Conservation (phyloP, 768 basidiomycete genomes). For the Fistulinella prunicolor region DNA sequence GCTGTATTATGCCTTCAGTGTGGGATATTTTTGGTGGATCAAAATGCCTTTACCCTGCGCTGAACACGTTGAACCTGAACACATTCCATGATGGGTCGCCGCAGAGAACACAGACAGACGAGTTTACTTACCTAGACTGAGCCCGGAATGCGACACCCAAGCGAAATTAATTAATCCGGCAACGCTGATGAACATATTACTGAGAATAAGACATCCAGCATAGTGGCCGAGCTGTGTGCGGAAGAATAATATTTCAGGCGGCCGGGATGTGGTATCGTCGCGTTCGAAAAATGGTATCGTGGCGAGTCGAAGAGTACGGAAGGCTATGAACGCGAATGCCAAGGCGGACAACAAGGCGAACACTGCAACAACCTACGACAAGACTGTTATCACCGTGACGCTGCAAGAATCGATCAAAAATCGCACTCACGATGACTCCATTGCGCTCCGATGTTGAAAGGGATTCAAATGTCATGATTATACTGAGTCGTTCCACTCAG, state of each 20-base stretch:
- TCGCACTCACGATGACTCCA: constrained; percentile 21
- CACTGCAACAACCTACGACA: constrained; percentile 40
- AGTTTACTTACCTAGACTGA: constrained; percentile 44
- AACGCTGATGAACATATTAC: constrained; percentile 51
- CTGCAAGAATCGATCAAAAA: neutral
- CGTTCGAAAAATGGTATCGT: constrained; percentile 32
- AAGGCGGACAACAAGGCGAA: constrained; percentile 55
- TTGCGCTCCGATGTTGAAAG: constrained; percentile 3
- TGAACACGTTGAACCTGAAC: constrained; percentile 47
- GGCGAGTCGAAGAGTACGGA: constrained; percentile 49
- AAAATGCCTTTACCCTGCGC: constrained; percentile 50
- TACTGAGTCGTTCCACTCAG: no score
- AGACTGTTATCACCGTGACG: neutral
- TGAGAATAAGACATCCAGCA: constrained; percentile 57
- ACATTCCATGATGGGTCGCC: constrained; percentile 1
- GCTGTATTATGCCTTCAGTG: constrained; percentile 34
- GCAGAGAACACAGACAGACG: neutral
- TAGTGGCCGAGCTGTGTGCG: constrained; percentile 70
- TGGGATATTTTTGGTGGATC: neutral
- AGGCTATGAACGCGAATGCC: constrained; percentile 48
- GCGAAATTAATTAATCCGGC: constrained; percentile 53
- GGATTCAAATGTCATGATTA: no score
- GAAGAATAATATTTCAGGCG: constrained; percentile 58
- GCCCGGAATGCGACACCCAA: constrained; percentile 45
- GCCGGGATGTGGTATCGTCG: constrained; percentile 27